phyloP scores from a whole-genome alignment of 1,284 basidiomycete genomes.

The Leccinum pseudoinsigne region DNA sequence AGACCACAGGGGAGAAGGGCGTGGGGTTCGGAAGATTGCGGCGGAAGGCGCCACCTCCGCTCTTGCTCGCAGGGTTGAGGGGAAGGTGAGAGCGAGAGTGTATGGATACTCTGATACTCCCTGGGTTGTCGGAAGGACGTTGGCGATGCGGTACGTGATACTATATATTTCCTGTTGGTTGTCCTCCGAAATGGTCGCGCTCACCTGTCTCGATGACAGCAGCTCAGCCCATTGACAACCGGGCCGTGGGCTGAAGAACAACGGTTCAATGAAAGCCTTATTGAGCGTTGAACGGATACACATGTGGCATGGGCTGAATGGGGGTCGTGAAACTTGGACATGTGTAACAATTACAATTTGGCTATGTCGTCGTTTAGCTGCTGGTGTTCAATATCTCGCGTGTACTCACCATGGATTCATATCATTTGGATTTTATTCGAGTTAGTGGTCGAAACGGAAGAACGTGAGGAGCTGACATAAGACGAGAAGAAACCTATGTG shows the following conservation, averaged over 20 bases:
- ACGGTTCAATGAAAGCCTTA: background rate
- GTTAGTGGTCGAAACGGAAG: background rate
- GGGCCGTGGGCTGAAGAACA: conserved; percentile 16
- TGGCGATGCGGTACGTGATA: conserved; percentile 7
- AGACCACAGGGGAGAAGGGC: conserved; percentile 5
- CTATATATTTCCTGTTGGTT: background rate
- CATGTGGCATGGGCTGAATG: background rate
- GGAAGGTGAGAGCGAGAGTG: background rate
- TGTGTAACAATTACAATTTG: background rate
- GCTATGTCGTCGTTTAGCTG: background rate
- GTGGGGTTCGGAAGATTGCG: conserved; percentile 6
- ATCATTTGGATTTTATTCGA: background rate
- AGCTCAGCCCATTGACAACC: background rate
- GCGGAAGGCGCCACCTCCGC: conserved; percentile 4
- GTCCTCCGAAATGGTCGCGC: background rate
- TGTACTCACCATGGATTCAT: background rate
- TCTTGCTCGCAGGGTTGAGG: background rate
- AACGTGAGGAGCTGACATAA: conserved; percentile 16
- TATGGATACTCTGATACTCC: background rate
- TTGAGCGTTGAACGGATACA: background rate
- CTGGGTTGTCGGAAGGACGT: background rate
- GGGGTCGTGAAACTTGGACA: background rate
- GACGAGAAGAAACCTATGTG: conserved; percentile 9
- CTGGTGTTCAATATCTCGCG: background rate
- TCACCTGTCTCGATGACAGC: conserved; percentile 3